These are phyloP conservation scores for Suillus lakei DNA, from an alignment of 768 basidiomycete genomes.

Conservation along the genomic window DNA sequence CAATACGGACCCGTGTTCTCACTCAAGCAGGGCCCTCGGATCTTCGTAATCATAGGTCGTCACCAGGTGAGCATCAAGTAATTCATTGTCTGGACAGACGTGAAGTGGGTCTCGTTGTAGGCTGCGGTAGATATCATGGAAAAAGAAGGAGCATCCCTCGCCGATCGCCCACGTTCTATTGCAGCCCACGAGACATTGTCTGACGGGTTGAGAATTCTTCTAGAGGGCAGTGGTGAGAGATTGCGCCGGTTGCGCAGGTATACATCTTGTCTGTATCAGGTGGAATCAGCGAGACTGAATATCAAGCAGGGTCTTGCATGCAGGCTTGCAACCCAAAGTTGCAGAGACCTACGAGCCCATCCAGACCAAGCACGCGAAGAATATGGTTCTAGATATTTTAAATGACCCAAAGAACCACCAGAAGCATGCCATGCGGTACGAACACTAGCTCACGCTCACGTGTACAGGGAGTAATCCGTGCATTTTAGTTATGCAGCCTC, in stretches of 20 bases:
- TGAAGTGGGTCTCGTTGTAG: slow-evolving; percentile 28
- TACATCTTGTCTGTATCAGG: no score
- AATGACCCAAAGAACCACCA: slow-evolving; percentile 37
- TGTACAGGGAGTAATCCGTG: neutral
- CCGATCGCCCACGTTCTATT: slow-evolving; percentile 41
- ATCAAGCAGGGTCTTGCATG: slow-evolving; percentile 35
- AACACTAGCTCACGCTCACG: neutral
- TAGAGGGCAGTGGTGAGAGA: slow-evolving; percentile 31
- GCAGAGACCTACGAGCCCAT: slow-evolving; percentile 38
- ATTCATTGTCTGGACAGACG: neutral
- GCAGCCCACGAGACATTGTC: slow-evolving; percentile 40
- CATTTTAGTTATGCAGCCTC: slow-evolving; percentile 41
- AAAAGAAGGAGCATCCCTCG: slow-evolving; percentile 40
- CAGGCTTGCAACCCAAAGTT: slow-evolving; percentile 36
- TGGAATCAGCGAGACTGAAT: no score
- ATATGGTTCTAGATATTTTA: slow-evolving; percentile 40
- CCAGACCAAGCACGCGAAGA: slow-evolving; percentile 38
- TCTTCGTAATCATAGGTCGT: slow-evolving; percentile 28
- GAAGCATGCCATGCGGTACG: slow-evolving; percentile 38
- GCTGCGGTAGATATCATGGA: slow-evolving; percentile 46
- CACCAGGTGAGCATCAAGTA: slow-evolving; percentile 14
- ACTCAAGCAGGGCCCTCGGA: slow-evolving; percentile 47
- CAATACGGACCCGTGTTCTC: slow-evolving; percentile 65
- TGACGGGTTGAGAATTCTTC: slow-evolving; percentile 37
- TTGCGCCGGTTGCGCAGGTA: slow-evolving; percentile 27